Base-by-base conservation (phyloP, 2,329 filamentous ascomycete species). In the Trichoderma pleuroti region DNA sequence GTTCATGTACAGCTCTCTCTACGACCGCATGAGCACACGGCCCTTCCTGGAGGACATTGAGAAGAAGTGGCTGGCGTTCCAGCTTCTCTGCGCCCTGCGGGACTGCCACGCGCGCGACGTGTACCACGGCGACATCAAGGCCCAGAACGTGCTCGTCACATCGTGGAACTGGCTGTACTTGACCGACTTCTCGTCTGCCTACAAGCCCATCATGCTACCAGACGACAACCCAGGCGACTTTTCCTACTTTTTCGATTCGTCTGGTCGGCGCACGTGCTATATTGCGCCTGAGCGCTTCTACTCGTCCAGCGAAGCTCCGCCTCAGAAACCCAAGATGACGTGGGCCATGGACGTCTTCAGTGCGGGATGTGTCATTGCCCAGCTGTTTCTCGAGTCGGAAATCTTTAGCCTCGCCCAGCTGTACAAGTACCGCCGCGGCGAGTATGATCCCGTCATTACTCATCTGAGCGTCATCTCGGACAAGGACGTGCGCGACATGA, bases 331-430 rank as follows among this genome's bases (percentile, higher is more conserved):
- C 79, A 84, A 88, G 82, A 82, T 90, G 76, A 90, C 86, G 5
- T 98, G 95, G 94, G 95, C 96, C 46, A 99, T 99, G 97, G 96
- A 99, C 79, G 91, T 99, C 42, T 99, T 99, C 83, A 98, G 96
- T 80, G 92, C 92, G 26, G 96, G 96, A 9, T 99, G 97, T 79
- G 94, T 98, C 49, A 97, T 99, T 76, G 96, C 96, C 1, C 96
- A 99, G 80, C 86, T 99, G 46, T 98, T 99, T 75, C 87, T 98
- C 7, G 96, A 99, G 81, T 88, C 94, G 0, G 94, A 97, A 10
- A 95, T 98, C n/a, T 98, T 99, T 81, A 97, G 90, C n/a, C 86
- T 99, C 12, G 97, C 93, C 76, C 95, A 98, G 80, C 88, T 99
- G 67, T 98, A 95, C 84, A 95, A 94, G 78, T 99, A 98, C 78